Percentiles rank a stretch among this genome's conserved stretches.
phyloP scores from a whole-genome alignment of 2,329 filamentous ascomycete genomes.

The Aspergillus quadrilineatus region DNA sequence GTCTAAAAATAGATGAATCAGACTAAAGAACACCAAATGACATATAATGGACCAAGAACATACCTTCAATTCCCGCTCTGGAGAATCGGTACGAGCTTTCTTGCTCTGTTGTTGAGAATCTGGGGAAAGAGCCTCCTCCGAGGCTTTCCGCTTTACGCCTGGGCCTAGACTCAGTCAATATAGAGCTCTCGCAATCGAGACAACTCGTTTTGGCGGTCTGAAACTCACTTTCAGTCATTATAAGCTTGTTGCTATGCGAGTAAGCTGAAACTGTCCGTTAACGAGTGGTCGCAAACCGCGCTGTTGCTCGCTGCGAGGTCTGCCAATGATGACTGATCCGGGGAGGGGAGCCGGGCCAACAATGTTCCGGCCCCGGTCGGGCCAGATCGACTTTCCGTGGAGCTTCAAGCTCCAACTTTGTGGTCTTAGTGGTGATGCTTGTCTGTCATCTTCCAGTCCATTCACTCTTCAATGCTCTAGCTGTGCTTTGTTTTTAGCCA shows the following conservation, averaged over 20 bases:
- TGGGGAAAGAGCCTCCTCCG: constrained; percentile 47
- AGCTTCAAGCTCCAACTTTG: constrained; percentile 15
- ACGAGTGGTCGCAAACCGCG: constrained; percentile 4
- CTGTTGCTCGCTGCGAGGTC: constrained; percentile 16
- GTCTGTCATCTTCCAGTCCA: constrained; percentile 1
- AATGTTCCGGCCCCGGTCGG: constrained; percentile 24
- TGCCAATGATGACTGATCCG: constrained; percentile 14
- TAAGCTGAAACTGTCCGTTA: neutral
- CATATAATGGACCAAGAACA: neutral
- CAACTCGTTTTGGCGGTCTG: neutral
- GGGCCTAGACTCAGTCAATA: constrained; percentile 14
- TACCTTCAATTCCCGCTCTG: constrained; percentile 38
- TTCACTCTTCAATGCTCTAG: constrained; percentile 3
- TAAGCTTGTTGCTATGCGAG: constrained; percentile 3
- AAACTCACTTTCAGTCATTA: constrained; percentile 38
- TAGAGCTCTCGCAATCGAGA: neutral
- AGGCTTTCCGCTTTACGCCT: constrained; percentile 51
- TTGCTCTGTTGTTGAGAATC: constrained; percentile 47
- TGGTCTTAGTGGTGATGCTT: neutral
- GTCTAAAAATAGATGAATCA: constrained; percentile 35
- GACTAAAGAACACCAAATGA: neutral
- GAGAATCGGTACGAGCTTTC: constrained; percentile 51
- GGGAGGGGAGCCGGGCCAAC: constrained; percentile 20
- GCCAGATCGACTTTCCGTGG: constrained; percentile 22
- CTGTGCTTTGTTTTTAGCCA: neutral